Evolutionary conservation across 106 monocot species (phyloP).

Genomic region (Iris macrosiphon): DNA sequence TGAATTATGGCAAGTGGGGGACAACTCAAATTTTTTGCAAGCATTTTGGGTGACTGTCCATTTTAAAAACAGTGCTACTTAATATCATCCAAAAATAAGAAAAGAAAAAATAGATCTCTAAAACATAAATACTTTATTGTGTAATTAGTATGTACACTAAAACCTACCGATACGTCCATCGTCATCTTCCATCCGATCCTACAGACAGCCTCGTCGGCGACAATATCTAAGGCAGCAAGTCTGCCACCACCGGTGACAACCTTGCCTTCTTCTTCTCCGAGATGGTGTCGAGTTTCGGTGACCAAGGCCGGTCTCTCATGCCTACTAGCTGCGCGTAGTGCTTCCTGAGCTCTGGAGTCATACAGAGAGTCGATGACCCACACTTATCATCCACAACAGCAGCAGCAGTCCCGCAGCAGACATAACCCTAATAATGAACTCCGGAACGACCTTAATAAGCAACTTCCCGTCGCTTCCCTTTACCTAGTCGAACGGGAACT

Average conservation of each 20-base stretch:
- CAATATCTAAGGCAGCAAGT: too few relatives aligned
- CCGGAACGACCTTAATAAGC: conserved; percentile 44
- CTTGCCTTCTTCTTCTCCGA: conserved; percentile 31
- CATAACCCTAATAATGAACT: conserved; percentile 32
- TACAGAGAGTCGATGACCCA: conserved; percentile 38
- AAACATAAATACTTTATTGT: too few relatives aligned
- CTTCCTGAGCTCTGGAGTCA: conserved; percentile 76
- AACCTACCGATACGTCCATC: too few relatives aligned
- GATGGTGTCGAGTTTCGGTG: conserved; percentile 66
- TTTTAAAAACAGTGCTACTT: too few relatives aligned
- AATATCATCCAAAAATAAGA: too few relatives aligned
- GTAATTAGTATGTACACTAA: too few relatives aligned
- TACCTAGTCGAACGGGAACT: conserved; percentile 43
- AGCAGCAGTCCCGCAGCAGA: not conserved
- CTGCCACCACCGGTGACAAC: conserved; percentile 12
- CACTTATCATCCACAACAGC: not conserved
- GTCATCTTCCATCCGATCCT: too few relatives aligned
- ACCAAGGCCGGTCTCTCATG: conserved; percentile 41
- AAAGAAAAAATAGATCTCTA: too few relatives aligned
- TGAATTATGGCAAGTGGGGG: too few relatives aligned
- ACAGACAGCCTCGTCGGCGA: too few relatives aligned
- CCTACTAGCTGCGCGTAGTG: conserved; percentile 74
- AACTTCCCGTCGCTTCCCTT: conserved; percentile 32
- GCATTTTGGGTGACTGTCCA: too few relatives aligned
- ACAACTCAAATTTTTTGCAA: too few relatives aligned